A percentile compares a stretch with the other conserved stretches of the same genome.
Evolutionary conservation across 257 asterid genomes (phyloP).

Genomic region (Primulina tabacum): DNA sequence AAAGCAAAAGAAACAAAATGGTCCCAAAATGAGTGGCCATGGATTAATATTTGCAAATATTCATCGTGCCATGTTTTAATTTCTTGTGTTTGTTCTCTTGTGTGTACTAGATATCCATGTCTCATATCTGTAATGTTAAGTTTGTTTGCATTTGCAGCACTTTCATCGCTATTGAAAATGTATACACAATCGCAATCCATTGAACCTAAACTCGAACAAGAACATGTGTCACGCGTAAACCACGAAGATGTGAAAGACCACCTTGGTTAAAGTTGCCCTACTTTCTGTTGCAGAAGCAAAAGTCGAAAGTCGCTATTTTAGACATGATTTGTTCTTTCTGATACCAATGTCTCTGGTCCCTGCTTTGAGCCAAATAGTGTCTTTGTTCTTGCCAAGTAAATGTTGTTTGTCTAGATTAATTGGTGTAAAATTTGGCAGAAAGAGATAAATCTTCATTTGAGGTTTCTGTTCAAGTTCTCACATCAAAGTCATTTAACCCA

Average conservation of each 20-base stretch:
- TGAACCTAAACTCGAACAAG: neutral
- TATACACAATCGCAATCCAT: no score
- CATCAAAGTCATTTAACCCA: no score
- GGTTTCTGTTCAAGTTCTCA: neutral
- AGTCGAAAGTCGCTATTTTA: slow-evolving; percentile 15
- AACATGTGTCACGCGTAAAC: neutral
- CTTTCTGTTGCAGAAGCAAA: neutral
- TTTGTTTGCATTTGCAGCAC: neutral
- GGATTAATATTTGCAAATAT: neutral
- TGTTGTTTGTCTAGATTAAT: neutral
- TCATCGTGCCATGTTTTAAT: neutral
- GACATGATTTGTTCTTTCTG: slow-evolving; percentile 23
- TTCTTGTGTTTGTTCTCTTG: neutral
- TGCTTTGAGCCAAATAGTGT: neutral
- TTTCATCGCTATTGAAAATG: neutral
- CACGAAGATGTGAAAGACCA: slow-evolving; percentile 11
- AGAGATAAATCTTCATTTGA: neutral
- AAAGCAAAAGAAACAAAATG: neutral
- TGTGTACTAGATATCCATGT: neutral
- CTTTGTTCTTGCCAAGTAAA: neutral
- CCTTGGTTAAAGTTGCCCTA: slow-evolving; percentile 21
- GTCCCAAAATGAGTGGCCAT: neutral
- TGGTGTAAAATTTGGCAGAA: neutral
- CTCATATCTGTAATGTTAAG: neutral
- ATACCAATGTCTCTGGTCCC: slow-evolving; percentile 41